phyloP scores from a whole-genome alignment of 768 basidiomycete genomes.

The Hygrophoropsis aurantiaca region DNA sequence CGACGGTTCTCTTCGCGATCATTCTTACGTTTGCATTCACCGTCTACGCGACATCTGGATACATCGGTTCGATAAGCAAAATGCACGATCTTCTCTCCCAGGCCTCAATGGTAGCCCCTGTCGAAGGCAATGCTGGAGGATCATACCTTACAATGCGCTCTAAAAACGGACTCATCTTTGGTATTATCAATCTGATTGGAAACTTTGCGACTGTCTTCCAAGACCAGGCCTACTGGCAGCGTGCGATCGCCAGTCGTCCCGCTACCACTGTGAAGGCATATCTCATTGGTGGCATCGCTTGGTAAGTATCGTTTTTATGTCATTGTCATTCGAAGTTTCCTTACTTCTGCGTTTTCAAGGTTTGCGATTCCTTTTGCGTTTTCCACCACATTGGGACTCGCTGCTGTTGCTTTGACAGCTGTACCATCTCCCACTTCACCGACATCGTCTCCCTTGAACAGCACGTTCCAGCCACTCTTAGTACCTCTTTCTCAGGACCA shows the following conservation, averaged over 20 bases:
- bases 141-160: constrained; percentile 83
- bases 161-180: constrained; percentile 76
- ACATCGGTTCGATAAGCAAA: constrained; percentile 73
- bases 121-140: constrained; percentile 81
- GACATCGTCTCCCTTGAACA: constrained; percentile 45
- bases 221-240: constrained; percentile 86
- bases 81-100: constrained; percentile 82
- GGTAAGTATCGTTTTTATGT: constrained; percentile 43
- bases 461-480: constrained; percentile 43
- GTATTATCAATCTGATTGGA: constrained; percentile 85
- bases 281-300: constrained; percentile 83
- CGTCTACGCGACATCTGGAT: constrained; percentile 74
- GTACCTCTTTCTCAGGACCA: constrained; percentile 51
- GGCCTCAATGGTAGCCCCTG: constrained; percentile 55
- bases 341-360: constrained; percentile 30
- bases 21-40: constrained; percentile 78
- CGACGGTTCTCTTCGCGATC: constrained; percentile 82
- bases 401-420: constrained; percentile 77
- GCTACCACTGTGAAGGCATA: constrained; percentile 89
- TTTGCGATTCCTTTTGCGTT: constrained; percentile 87
- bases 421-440: constrained; percentile 29
- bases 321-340: neutral
- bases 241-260: constrained; percentile 85
- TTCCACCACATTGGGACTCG: constrained; percentile 84
- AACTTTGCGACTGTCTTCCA: constrained; percentile 72